These are phyloP conservation scores for Hansenula lynferdii DNA, from an alignment of 1,139 yeast genomes.

Conservation along the genomic window DNA sequence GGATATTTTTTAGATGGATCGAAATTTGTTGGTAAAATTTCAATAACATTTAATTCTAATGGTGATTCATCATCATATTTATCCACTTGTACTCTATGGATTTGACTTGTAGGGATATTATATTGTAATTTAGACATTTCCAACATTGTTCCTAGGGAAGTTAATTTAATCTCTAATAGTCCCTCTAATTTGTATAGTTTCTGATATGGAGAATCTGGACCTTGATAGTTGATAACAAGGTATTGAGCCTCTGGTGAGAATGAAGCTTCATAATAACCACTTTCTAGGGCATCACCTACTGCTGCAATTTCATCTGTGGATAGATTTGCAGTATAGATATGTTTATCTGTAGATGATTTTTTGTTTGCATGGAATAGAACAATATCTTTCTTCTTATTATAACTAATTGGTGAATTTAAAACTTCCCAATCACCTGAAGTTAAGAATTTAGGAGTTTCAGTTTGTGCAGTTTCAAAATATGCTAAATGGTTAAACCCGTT, in stretches of 20 bases:
- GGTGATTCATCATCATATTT: constrained; percentile 26
- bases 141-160: constrained; percentile 24
- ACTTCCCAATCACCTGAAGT: constrained; percentile 64
- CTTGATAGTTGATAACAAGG: constrained; percentile 48
- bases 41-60: constrained; percentile 60
- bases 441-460: constrained; percentile 38
- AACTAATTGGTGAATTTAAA: constrained; percentile 44
- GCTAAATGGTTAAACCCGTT: constrained; percentile 61
- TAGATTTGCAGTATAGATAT: constrained; percentile 41
- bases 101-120: constrained; percentile 53
- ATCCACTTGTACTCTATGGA: constrained; percentile 43
- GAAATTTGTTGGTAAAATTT: constrained; percentile 71
- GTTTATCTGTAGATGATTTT: constrained; percentile 45
- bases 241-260: constrained; percentile 57
- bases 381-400: constrained; percentile 39
- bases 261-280: constrained; percentile 55
- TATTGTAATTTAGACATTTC: constrained; percentile 26
- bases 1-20: constrained; percentile 59
- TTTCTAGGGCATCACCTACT: constrained; percentile 43
- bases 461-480: constrained; percentile 43
- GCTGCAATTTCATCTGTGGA: constrained; percentile 24
- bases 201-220: constrained; percentile 59
- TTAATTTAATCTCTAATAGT: constrained; percentile 21
- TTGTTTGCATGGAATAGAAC: constrained; percentile 59
- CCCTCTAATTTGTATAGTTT: constrained; percentile 9